phyloP scores from a whole-genome alignment of 176 grass and related monocot genomes.

The Guadua angustifolia region DNA sequence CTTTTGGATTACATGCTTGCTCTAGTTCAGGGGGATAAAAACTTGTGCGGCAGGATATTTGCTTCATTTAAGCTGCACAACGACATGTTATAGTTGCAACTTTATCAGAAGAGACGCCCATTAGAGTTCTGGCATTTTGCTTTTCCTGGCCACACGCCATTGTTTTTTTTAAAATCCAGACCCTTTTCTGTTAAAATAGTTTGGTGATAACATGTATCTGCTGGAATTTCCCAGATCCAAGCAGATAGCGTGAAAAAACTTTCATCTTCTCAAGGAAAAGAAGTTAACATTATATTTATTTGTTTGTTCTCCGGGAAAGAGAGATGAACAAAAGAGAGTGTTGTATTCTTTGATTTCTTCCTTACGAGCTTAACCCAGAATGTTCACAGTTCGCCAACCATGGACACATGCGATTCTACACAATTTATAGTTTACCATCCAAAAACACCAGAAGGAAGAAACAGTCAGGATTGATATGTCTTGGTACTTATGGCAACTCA shows the following conservation, averaged over 20 bases:
- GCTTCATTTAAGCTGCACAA: constrained; percentile 24
- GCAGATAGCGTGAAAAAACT: neutral
- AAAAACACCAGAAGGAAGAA: neutral
- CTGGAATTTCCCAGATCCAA: neutral
- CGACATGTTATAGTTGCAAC: no score
- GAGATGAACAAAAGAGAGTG: neutral
- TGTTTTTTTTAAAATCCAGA: neutral
- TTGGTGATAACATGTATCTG: neutral
- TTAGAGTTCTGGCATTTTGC: constrained; percentile 16
- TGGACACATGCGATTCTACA: neutral
- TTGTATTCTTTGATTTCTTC: neutral
- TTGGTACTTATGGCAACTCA: neutral
- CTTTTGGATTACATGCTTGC: constrained; percentile 23
- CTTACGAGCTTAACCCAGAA: neutral
- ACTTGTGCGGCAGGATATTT: constrained; percentile 26
- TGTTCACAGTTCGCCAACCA: neutral
- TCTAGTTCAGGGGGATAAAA: constrained; percentile 12
- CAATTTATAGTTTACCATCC: neutral
- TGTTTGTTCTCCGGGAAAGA: neutral
- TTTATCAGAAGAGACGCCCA: constrained; percentile 22
- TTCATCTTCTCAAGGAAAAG: neutral
- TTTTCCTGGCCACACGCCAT: neutral
- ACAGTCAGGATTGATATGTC: neutral
- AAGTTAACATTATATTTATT: neutral
- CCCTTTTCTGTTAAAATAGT: constrained; percentile 18